Conservation (phyloP, 2,329 filamentous ascomycete species). For the Diplocarpon mali region DNA sequence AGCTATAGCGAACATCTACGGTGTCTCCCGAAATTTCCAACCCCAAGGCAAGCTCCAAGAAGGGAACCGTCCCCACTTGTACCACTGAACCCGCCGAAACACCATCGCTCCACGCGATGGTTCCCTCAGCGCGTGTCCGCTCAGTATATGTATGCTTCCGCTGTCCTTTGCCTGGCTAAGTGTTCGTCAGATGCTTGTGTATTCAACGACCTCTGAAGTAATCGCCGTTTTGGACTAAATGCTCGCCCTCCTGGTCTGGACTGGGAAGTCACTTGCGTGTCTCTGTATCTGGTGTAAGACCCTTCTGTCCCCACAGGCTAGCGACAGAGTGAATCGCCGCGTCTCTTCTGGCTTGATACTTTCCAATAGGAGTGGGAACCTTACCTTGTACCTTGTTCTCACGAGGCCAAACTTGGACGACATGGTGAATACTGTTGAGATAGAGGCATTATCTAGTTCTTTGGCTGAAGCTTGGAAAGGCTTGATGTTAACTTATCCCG, state of each 20-base stretch:
- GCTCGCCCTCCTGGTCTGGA: constrained; percentile 10
- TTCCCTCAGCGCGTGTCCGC: constrained; percentile 9
- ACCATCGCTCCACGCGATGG: constrained; percentile 2
- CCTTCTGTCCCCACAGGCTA: constrained; percentile 4
- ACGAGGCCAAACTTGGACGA: constrained; percentile 19
- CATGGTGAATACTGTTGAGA: constrained; percentile 13
- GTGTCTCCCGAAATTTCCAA: not conserved
- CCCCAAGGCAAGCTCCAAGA: not conserved
- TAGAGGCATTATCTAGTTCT: no score
- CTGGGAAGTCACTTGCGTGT: constrained; percentile 10
- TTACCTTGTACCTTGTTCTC: constrained; percentile 17
- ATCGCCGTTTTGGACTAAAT: not conserved
- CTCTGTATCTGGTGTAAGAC: constrained; percentile 7
- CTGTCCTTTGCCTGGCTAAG: constrained; percentile 15
- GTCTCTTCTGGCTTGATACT: constrained; percentile 9
- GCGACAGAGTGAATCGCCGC: not conserved
- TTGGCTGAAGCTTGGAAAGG: no score
- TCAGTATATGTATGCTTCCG: constrained; percentile 20
- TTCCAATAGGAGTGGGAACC: constrained; percentile 10
- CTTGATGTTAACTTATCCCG: no score
- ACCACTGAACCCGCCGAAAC: no score
- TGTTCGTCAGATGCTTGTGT: constrained; percentile 8
- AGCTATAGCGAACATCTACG: no score
- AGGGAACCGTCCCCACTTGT: no score
- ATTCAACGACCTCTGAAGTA: not conserved